Conservation (phyloP, 441 rosid species). For the Manihot esculenta region DNA sequence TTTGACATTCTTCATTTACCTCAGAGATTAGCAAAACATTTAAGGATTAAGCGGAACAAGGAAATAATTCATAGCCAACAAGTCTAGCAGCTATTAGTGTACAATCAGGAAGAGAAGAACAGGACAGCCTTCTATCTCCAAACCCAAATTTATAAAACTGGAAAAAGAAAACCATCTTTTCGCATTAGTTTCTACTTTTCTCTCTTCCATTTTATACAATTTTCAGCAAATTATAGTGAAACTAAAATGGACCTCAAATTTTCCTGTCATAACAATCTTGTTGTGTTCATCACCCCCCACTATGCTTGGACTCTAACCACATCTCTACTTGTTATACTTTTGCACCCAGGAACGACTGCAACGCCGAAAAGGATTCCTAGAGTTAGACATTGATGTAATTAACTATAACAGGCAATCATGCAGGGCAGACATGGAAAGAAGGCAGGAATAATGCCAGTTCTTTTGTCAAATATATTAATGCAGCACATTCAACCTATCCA, state of each 20-base stretch:
- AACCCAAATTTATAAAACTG: conserved; percentile 27
- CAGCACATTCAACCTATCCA: not conserved
- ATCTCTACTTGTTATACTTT: conserved; percentile 36
- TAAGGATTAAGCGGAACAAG: conserved; percentile 1
- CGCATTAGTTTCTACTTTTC: conserved; percentile 30
- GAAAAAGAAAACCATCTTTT: conserved; percentile 16
- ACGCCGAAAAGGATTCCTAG: not conserved
- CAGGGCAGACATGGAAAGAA: not conserved
- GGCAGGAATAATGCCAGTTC: not conserved
- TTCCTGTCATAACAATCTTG: conserved; percentile 20
- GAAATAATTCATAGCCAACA: conserved; percentile 29
- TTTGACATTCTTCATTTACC: conserved; percentile 13
- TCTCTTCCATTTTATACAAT: conserved; percentile 42
- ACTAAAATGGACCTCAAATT: conserved; percentile 28
- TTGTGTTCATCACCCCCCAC: conserved; percentile 12
- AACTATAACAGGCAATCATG: not conserved
- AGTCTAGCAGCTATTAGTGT: conserved; percentile 32
- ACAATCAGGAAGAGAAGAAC: conserved; percentile 28
- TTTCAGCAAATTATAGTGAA: conserved; percentile 33
- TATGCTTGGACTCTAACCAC: conserved; percentile 12
- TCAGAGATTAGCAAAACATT: conserved; percentile 15
- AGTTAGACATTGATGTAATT: not conserved
- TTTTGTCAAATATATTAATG: not conserved
- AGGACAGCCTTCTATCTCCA: conserved; percentile 28
- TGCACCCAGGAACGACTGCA: conserved; percentile 60